Base-by-base conservation (phyloP, 495 filamentous ascomycete genomes). In the Penicillium diatomitis region DNA sequence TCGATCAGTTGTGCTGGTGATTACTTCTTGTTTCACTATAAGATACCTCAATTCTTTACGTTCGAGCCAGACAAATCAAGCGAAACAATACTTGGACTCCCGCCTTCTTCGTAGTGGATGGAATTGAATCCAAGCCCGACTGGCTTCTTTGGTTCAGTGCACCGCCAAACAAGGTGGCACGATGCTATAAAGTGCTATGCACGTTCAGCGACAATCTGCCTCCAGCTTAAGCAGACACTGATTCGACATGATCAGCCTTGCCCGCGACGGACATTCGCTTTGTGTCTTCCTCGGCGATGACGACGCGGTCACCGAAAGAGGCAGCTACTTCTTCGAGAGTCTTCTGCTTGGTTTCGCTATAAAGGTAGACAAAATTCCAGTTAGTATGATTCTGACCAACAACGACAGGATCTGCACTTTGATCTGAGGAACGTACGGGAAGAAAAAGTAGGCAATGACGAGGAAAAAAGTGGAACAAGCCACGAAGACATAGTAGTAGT, bases 401-500 rank as follows among this genome's bases (percentile, higher is more conserved):
- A 20, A 20, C 20, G 20, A 32, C 9, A 32, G n/a, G 33, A 4
- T n/a, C 1, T 20, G 20, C 20, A 20, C 20, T 20, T 2, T 20
- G 20, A 20, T 20, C 20, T 20, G 30, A 29, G 31, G 27, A 29
- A 69, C 71, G 39, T 57, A 75, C 56, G 76, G 77, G 60, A 80
- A 80, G 57, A 69, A 79, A 33, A 78, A 63, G 52, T 76, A 81
- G 0, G 74, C 74, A 28, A 79, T 45, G 8, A 62, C 56, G 2
- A 78, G 50, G 61, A 79, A 81, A 55, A 79, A 68, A 0, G 56
- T 6, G 2, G 74, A 71, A 53, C 77, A 80, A 5, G 44, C 72
- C 7, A 78, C 74, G 36, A 80, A 81, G 32, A 81, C 77, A 44
- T 79, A 81, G 53, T 81, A 81, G 53, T 80, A 81, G 47, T 81